phyloP scores from a whole-genome alignment of 805 yeast species.

The Komagataella pastoris region DNA sequence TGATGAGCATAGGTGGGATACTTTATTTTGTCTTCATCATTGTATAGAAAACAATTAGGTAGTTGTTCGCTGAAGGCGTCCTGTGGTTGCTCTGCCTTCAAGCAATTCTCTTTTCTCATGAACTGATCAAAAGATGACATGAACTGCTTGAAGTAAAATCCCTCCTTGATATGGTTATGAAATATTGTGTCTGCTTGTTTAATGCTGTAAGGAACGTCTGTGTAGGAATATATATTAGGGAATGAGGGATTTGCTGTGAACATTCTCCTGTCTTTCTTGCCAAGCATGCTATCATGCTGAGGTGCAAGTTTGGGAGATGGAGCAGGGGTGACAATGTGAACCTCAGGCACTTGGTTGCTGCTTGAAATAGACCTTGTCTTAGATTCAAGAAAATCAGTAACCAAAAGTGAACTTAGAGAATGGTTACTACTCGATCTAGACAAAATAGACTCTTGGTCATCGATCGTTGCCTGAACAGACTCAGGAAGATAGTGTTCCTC shows the following conservation, averaged over 20 bases:
- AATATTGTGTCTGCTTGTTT: slow-evolving; percentile 68
- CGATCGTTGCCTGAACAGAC: slow-evolving; percentile 21
- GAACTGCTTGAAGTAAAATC: slow-evolving; percentile 56
- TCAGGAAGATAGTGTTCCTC: slow-evolving; percentile 27
- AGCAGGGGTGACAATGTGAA: slow-evolving; percentile 78
- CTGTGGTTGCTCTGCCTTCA: slow-evolving; percentile 11
- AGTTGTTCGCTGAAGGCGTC: neutral
- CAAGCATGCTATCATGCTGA: slow-evolving; percentile 16
- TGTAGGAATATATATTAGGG: slow-evolving; percentile 18
- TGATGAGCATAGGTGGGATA: slow-evolving; percentile 23
- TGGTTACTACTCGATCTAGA: neutral
- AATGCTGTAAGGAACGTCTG: slow-evolving; percentile 55
- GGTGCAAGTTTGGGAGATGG: slow-evolving; percentile 58
- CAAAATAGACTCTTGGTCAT: slow-evolving; percentile 3
- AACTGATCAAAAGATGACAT: slow-evolving; percentile 61
- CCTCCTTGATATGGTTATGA: slow-evolving; percentile 45
- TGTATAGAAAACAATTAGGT: slow-evolving; percentile 7
- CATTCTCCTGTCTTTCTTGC: slow-evolving; percentile 15
- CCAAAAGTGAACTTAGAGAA: slow-evolving; percentile 10
- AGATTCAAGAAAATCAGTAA: slow-evolving; percentile 19
- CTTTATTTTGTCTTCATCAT: slow-evolving; percentile 14
- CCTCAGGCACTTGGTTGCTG: slow-evolving; percentile 16
- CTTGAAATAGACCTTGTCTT: slow-evolving; percentile 20
- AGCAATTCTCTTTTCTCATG: slow-evolving; percentile 61
- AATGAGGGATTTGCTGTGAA: slow-evolving; percentile 18